Base-by-base conservation (phyloP, 225 moss, liverwort and hornwort species). In the Neckera pumila region DNA sequence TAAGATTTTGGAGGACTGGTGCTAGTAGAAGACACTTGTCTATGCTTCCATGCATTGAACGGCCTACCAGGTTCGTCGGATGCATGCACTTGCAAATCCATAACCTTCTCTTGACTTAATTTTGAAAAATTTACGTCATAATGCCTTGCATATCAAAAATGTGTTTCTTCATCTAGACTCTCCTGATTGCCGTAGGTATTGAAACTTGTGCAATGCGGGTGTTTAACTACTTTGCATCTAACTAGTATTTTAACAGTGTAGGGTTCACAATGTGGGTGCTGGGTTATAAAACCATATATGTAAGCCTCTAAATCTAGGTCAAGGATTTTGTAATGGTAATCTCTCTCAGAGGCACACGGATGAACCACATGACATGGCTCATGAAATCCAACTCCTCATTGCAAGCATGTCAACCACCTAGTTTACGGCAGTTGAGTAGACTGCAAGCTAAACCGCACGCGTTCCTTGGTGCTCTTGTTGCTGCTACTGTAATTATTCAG, bases 281-380 rank as follows among this genome's bases (percentile, higher is more conserved):
- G 81, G 87, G 76, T 90, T 89, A 87, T 97, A 98, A 97, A 97
- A 67, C 98, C 98, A 60, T 98, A 98, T 88, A 88, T 97, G 97
- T 98, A 95, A 95, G 97, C 93, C 90, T 91, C 90, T 85, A 88
- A 90, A 91, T 92, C 91, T 86, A 56, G 81, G 89, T 87, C 69
- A 84, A 92, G 85, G 69, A 86, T 86, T 83, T 47, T 63, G 38
- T 80, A 64, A 63, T 43, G 42, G 53, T 86, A 80, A 45, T 30
- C 25, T 79, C 61, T 92, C 83, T 85, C 83, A 84, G 85, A 90
- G 91, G 89, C 86, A 76, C 77, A 59, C 75, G 57, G 60, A 34
- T 83, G 62, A 23, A 59, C 85, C 78, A 61, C 54, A 42, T n/a
- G 90, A 71, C 78, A 61, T 87, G 54, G 82, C 60, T 82, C 59